Evolutionary conservation across 192 early-diverging fungal species (phyloP).

Genomic region (Coemansia sp.): DNA sequence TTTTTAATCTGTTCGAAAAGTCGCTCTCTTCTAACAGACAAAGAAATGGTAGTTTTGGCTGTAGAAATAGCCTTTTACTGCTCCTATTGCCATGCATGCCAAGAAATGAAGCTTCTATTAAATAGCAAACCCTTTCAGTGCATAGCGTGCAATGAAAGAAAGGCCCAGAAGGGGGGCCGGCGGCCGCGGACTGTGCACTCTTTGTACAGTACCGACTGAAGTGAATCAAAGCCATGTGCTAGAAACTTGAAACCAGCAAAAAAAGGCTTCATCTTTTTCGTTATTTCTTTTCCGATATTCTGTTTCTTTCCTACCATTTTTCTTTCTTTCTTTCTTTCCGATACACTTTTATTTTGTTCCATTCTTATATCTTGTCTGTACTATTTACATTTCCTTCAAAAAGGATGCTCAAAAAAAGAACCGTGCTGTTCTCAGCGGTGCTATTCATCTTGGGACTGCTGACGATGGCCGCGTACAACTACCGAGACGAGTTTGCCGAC

Average conservation of each 20-base stretch:
- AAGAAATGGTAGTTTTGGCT: no score
- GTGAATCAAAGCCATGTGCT: no score
- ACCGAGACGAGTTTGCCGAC: slow-evolving; percentile 45
- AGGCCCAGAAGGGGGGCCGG: no score
- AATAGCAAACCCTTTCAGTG: no score
- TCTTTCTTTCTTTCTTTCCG: background rate
- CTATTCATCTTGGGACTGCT: slow-evolving; percentile 27
- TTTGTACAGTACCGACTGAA: no score
- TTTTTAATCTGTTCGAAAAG: no score
- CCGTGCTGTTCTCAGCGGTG: slow-evolving; percentile 19
- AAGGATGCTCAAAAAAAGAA: slow-evolving; percentile 32
- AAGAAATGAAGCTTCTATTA: background rate
- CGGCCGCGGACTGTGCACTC: no score
- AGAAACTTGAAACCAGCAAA: no score
- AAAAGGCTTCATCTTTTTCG: no score
- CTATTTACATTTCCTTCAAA: background rate
- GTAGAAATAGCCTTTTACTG: no score
- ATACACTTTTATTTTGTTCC: slow-evolving; percentile 8
- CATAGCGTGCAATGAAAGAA: no score
- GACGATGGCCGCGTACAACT: slow-evolving; percentile 27
- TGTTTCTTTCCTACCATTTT: background rate
- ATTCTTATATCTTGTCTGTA: slow-evolving; percentile 1
- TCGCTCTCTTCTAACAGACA: no score
- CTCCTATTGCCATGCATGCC: background rate
- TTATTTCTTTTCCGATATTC: background rate